These are phyloP conservation scores for Pleurotus ostreatus DNA, from an alignment of 768 basidiomycete species.

Conservation along the genomic window DNA sequence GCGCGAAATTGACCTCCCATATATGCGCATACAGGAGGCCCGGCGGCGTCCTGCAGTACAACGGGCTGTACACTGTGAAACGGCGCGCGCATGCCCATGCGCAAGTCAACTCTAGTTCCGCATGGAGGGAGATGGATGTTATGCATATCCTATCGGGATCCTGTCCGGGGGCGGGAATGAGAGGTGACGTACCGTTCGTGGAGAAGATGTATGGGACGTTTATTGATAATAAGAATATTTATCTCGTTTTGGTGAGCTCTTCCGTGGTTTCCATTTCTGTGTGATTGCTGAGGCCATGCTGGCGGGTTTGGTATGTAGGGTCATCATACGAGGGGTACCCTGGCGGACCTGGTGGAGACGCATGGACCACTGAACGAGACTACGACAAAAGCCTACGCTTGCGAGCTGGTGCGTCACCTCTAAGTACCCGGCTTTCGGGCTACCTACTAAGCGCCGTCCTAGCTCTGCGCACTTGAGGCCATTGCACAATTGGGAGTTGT, in stretches of 20 bases:
- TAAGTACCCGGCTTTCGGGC: neutral
- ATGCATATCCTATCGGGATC: neutral
- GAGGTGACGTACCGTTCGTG: neutral
- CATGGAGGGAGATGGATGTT: constrained; percentile 4
- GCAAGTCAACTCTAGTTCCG: neutral
- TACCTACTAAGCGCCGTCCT: neutral
- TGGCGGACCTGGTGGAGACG: neutral
- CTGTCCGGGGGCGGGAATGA: neutral
- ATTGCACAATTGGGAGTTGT: constrained; percentile 44
- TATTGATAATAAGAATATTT: constrained; percentile 1
- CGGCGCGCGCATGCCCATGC: neutral
- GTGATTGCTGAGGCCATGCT: neutral
- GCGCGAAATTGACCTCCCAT: neutral
- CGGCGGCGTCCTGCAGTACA: neutral
- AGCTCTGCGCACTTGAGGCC: constrained; percentile 38
- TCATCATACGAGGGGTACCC: neutral
- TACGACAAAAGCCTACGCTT: neutral
- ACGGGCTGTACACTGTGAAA: neutral
- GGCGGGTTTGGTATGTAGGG: neutral
- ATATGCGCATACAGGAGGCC: neutral
- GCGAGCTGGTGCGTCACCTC: neutral
- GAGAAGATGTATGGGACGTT: constrained; percentile 7
- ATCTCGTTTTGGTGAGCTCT: constrained; percentile 1
- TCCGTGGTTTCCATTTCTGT: neutral
- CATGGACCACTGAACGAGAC: neutral